Conservation (phyloP, 2,329 filamentous ascomycete species). For the Fusarium begoniae region DNA sequence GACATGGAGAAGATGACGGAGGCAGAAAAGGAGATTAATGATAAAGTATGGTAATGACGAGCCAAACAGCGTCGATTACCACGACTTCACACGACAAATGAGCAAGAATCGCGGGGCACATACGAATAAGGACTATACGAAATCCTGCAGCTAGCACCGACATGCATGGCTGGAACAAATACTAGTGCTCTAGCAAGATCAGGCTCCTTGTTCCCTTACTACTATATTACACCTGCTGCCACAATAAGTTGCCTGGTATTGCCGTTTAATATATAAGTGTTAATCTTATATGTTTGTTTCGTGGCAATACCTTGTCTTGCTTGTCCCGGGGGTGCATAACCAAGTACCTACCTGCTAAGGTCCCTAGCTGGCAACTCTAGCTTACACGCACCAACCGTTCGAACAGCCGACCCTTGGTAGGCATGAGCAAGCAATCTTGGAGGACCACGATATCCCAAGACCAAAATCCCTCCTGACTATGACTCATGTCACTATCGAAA, state of each 20-base stretch:
- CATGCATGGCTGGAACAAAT: neutral
- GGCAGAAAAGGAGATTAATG: neutral
- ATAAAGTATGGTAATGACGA: neutral
- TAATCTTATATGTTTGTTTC: neutral
- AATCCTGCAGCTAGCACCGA: neutral
- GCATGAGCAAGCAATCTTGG: neutral
- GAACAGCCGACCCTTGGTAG: constrained; percentile 11
- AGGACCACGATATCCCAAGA: neutral
- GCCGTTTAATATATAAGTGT: neutral
- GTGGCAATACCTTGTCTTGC: neutral
- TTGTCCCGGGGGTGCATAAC: constrained; percentile 3
- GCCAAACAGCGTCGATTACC: neutral
- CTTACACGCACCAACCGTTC: constrained; percentile 3
- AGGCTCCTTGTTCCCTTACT: neutral
- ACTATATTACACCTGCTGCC: neutral
- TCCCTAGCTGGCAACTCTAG: neutral
- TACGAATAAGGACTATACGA: neutral
- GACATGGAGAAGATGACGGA: neutral
- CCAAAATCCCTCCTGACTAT: neutral
- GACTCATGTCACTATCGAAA: neutral
- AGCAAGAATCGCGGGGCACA: neutral
- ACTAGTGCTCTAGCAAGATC: neutral
- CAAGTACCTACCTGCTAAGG: neutral
- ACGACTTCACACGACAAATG: neutral
- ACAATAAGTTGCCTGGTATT: neutral